These are phyloP conservation scores for Penicillium nordicum DNA, from an alignment of 2,329 filamentous ascomycete species.

Conservation along the genomic window DNA sequence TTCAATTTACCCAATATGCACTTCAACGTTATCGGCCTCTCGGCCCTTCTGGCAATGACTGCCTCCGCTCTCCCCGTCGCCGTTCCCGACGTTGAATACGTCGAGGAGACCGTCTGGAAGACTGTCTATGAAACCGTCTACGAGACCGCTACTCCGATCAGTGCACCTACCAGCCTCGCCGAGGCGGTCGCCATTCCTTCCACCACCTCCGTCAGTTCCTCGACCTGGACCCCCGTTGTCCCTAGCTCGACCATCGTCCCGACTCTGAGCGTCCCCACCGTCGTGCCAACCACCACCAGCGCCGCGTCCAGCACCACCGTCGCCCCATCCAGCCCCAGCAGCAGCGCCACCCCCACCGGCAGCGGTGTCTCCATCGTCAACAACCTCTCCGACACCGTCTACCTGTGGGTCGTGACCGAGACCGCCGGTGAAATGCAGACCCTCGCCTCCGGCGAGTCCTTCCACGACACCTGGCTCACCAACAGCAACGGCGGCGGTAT, in stretches of 20 bases:
- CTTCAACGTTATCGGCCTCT: conserved; percentile 11
- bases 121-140: conserved; percentile 10
- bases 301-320: background rate
- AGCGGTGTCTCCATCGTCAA: conserved; percentile 27
- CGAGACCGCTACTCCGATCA: background rate
- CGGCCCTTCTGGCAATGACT: conserved; percentile 10
- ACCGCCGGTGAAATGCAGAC: conserved; percentile 19
- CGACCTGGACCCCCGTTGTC: background rate
- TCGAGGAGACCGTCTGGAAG: conserved; percentile 4
- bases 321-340: background rate
- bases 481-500: conserved; percentile 32
- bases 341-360: conserved; percentile 9
- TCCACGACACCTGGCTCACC: conserved; percentile 27
- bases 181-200: conserved; percentile 2
- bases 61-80: conserved; percentile 12
- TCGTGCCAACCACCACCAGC: conserved; percentile 8
- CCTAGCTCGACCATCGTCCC: background rate
- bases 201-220: background rate
- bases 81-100: background rate
- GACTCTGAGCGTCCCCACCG: background rate
- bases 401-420: conserved; percentile 29
- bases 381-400: conserved; percentile 25
- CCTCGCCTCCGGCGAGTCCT: conserved; percentile 17
- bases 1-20: conserved; percentile 5
- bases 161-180: background rate